Base-by-base conservation (phyloP, 208 protist genomes). In the Trypanosomatidae sp. region DNA sequence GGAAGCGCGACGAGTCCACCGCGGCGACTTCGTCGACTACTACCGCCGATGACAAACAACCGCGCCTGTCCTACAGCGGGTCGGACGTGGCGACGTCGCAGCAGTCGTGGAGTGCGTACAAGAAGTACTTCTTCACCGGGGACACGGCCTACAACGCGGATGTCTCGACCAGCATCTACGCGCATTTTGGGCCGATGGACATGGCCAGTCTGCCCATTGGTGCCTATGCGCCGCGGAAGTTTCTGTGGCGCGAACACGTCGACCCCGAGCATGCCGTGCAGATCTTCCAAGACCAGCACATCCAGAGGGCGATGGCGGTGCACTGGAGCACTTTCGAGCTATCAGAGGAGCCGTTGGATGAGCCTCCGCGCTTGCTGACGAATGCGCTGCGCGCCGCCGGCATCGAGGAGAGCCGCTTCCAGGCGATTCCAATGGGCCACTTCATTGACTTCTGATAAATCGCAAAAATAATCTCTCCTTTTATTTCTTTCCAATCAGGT, bases 251-350 rank as follows among this genome's bases (percentile, higher is more conserved):
- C 1, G 69, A 83, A 28, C 94, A 97, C 72, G 76, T 93, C 17
- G 77, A 94, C 68, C 90, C 92, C 22, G 77, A 80, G 66, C 71
- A 93, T 62, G 87, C 90, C 7, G 89, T 93, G n/a, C 53, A 91
- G 60, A 89, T 95, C 25, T 90, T 93, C 62, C 70, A 87, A 50
- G 84, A 92, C 33, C 50, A 94, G 28, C 69, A 83, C 43, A 71
- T 80, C 2, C 79, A 86, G 55, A 55, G 68, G 8, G 78, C 78
- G 0, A 79, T 92, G 46, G 92, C 74, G 12, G 88, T 97, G 46
- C 94, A 97, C 83, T 97, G 87, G 85, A 89, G 82, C 30, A 97
- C 94, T 19, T 97, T 95, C 69, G 73, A 91, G 66, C 83, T 97
- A 1, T 79, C 83, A 0, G 76, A 85, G 36, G 93, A 97, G 66